Percentiles rank a stretch among this genome's conserved stretches.
Conservation (phyloP, 257 asterid species). For the Anisodus tanguticus region DNA sequence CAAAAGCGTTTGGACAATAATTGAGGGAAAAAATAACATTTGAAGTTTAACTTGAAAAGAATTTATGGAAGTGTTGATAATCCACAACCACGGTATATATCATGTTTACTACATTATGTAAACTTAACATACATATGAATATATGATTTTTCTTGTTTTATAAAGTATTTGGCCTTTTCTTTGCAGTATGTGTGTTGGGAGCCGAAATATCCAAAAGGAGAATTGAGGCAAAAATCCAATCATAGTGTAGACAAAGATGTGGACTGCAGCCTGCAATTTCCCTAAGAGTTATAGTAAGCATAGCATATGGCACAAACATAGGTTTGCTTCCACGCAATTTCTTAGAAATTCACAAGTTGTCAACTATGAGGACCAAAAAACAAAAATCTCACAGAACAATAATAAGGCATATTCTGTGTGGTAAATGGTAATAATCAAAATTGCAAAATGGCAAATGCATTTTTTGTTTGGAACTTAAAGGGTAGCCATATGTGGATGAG, state of each 20-base stretch:
- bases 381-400: background rate
- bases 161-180: background rate
- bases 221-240: background rate
- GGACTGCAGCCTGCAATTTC: background rate
- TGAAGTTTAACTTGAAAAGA: background rate
- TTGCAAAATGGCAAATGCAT: background rate
- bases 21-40: background rate
- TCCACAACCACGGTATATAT: background rate
- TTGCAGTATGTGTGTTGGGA: background rate
- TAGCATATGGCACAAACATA: background rate
- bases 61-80: background rate
- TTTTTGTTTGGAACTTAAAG: background rate
- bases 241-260: background rate
- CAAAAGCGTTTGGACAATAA: background rate
- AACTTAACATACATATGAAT: background rate
- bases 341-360: background rate
- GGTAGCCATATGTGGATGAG: background rate
- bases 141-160: background rate
- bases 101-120: background rate
- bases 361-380: background rate
- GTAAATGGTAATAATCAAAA: background rate
- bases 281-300: background rate
- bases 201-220: background rate
- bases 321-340: constrained; percentile 25
- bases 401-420: background rate